These are phyloP conservation scores for Ophiostoma sp. DNA, from an alignment of 2,329 filamentous ascomycete species.

Conservation along the genomic window DNA sequence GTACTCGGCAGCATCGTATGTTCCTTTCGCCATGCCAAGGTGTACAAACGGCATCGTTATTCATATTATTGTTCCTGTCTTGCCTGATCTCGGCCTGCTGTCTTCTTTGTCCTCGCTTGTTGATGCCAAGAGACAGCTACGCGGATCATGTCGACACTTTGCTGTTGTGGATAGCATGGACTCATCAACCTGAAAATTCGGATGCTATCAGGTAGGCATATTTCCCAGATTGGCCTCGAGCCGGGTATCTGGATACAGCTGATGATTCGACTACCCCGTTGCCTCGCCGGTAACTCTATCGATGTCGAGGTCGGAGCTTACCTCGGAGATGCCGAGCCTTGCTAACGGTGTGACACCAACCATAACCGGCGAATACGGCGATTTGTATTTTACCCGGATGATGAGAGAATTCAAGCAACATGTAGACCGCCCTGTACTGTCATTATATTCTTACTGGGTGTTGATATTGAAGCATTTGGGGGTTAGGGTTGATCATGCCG, in stretches of 20 bases:
- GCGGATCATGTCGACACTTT: not conserved
- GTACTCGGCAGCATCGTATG: slow-evolving; percentile 4
- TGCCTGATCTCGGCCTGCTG: not conserved
- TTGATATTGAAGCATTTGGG: not conserved
- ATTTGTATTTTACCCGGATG: not conserved
- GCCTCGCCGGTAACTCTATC: not conserved
- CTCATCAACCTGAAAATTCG: not conserved
- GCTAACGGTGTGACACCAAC: not conserved
- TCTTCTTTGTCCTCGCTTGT: not conserved
- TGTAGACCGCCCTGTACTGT: no score
- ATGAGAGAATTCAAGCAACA: not conserved
- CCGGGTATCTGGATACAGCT: no score
- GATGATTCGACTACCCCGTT: not conserved
- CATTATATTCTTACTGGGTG: not conserved
- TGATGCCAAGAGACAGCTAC: not conserved
- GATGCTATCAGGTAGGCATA: not conserved
- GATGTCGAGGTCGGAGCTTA: slow-evolving; percentile 1
- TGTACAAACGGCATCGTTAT: not conserved
- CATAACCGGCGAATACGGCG: not conserved
- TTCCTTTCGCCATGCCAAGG: slow-evolving; percentile 3
- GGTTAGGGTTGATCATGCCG: not conserved
- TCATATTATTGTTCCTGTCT: no score
- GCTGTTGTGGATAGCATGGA: not conserved
- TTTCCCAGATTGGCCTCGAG: not conserved
- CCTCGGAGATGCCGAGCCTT: not conserved